Percentiles rank a stretch among this genome's conserved stretches.
Evolutionary conservation across 2,329 filamentous ascomycete genomes (phyloP).

Genomic region (Arthrobotrys entomopaga): DNA sequence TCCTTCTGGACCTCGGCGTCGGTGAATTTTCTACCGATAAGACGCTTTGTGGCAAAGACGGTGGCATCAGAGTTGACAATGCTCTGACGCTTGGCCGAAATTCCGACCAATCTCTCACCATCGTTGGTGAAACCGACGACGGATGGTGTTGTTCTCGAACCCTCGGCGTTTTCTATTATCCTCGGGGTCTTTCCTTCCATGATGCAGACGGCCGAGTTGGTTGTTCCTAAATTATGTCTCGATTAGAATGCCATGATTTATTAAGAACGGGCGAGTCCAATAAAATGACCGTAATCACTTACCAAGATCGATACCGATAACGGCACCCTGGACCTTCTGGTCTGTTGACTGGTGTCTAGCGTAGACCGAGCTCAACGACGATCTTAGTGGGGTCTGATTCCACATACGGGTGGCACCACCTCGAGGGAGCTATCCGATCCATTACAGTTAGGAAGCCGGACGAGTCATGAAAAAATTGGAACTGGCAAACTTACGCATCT

Average conservation of each 20-base stretch:
- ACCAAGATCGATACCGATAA: constrained; percentile 98
- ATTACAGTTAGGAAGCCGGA: constrained; percentile 14
- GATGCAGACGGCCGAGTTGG: constrained; percentile 95
- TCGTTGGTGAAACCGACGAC: constrained; percentile 96
- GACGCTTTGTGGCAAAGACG: constrained; percentile 96
- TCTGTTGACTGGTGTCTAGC: constrained; percentile 81
- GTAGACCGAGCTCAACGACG: constrained; percentile 69
- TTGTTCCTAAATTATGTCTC: constrained; percentile 71
- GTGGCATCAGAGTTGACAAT: constrained; percentile 99
- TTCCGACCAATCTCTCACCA: constrained; percentile 94
- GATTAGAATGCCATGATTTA: not conserved
- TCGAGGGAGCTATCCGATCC: constrained; percentile 44
- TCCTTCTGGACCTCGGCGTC: constrained; percentile 94
- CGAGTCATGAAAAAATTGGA: not conserved
- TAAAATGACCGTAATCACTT: constrained; percentile 61
- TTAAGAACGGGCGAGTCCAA: too few species aligned
- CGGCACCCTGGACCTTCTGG: constrained; percentile 89
- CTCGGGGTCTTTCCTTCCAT: constrained; percentile 96
- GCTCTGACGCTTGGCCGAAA: constrained; percentile 96
- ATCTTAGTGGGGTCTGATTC: constrained; percentile 48
- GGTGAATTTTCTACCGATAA: constrained; percentile 97
- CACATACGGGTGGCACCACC: constrained; percentile 48
- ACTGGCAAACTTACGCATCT: constrained; percentile 46
- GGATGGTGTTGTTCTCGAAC: constrained; percentile 89
- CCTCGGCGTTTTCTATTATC: constrained; percentile 98